Evolutionary conservation across 352 stramenopile genomes (phyloP), one percentile per base, ranked within the genome.

Genomic region (Phytophthora multivora): DNA sequence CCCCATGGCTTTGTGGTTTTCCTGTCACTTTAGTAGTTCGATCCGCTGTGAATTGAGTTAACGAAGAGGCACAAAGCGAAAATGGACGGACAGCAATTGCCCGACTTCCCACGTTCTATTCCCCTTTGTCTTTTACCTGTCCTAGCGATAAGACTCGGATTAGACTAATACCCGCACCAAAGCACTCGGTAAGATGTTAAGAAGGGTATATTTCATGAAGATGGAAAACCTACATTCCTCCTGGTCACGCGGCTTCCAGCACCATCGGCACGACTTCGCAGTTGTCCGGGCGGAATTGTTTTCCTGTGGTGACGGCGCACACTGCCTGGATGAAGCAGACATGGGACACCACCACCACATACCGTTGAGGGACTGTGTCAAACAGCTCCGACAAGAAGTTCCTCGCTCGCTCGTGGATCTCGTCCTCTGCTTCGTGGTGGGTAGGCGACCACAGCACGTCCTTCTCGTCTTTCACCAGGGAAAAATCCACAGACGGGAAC

Each of bases 401-500:
- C 9, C 51, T 53, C 9, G 79, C 83, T 30, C 83, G 73, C 19
- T 68, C 48, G 11, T 75, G 59, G 6, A 90, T 74, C 64, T 92
- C 83, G 0, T 75, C 68, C 36, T 75, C 57, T 8, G 80, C 88
- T 64, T 92, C 83, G 39, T 72, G 77, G 49, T 86, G 69, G 5
- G 74, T 75, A 10, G 83, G 51, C 36, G 67, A 68, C 83, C 83
- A 92, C 57, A 82, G 45, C 25, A 53, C 13, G 50, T 92, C 83
- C 19, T 79, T 48, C 35, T 90, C 77, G 53, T 87, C 69, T 39
- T 31, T 39, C 35, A 92, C 67, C 36, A 41, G 55, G 3, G 69
- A 71, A 38, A 90, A 90, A 56, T 90, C 75, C 10, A 92, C 77
- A 5, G 66, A 47, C 2, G 83, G 73, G 59, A 92, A 92, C 51